Evolutionary conservation across 805 yeast species (phyloP).

Genomic region (Saccharomyces eubayanus): DNA sequence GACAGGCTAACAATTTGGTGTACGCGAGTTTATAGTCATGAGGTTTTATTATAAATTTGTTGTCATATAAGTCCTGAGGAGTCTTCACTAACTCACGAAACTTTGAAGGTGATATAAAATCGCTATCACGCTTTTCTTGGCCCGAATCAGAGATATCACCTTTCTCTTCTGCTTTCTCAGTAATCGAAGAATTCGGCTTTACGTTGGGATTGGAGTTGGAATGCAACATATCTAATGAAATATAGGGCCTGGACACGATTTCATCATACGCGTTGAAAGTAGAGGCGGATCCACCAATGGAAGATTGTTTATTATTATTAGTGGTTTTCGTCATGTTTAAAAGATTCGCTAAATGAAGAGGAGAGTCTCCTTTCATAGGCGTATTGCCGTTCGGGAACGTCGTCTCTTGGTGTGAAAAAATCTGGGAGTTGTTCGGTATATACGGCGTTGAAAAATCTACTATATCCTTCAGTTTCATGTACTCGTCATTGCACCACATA

Average conservation of each 20-base stretch:
- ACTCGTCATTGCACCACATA: conserved; percentile 42
- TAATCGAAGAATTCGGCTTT: background rate
- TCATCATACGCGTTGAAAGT: background rate
- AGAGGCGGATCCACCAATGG: background rate
- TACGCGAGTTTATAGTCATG: conserved; percentile 21
- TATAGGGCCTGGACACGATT: conserved; percentile 17
- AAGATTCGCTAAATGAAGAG: background rate
- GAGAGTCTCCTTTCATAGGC: background rate
- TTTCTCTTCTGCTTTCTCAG: conserved; percentile 1
- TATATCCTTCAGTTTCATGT: conserved; percentile 19
- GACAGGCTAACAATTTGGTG: conserved; percentile 8
- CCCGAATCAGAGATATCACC: background rate
- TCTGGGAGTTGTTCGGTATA: conserved; percentile 2
- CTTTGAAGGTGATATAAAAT: conserved; percentile 12
- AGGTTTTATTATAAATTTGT: conserved; percentile 14
- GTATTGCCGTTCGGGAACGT: background rate
- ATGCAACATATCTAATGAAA: conserved; percentile 13
- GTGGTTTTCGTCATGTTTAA: background rate
- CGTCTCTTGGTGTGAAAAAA: background rate
- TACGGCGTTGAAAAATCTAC: conserved; percentile 2
- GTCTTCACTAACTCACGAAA: conserved; percentile 18
- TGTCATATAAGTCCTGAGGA: conserved; percentile 16
- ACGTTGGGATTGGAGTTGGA: background rate
- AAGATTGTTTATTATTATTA: background rate
- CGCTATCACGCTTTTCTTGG: background rate